Evolutionary conservation across 805 yeast genomes (phyloP).

Genomic region (Tetrapisispora nanseiensis): DNA sequence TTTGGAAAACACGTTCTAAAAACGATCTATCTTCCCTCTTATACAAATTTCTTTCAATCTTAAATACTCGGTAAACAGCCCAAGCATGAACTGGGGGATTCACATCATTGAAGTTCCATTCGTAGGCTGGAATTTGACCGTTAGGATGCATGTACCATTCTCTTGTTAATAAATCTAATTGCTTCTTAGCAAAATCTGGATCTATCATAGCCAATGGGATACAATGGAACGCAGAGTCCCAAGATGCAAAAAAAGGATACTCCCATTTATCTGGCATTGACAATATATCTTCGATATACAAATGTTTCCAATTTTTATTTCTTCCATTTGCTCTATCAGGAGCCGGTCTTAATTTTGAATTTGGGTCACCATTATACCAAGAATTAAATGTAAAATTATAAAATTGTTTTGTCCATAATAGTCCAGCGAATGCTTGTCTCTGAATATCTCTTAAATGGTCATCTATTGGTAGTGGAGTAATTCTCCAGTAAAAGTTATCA

Average conservation of each 20-base stretch:
- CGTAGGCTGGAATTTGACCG: constrained; percentile 96
- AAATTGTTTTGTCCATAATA: constrained; percentile 88
- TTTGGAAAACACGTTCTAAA: constrained; percentile 87
- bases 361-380: constrained; percentile 83
- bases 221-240: constrained; percentile 96
- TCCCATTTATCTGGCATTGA: constrained; percentile 95
- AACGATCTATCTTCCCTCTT: constrained; percentile 75
- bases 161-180: constrained; percentile 72
- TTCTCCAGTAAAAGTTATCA: constrained; percentile 83
- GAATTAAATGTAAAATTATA: constrained; percentile 77
- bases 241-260: constrained; percentile 90
- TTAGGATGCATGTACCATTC: constrained; percentile 98
- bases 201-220: constrained; percentile 89
- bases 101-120: constrained; percentile 93
- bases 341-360: constrained; percentile 65
- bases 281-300: constrained; percentile 77
- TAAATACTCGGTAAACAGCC: constrained; percentile 82
- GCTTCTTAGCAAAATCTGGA: constrained; percentile 84
- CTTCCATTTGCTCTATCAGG: constrained; percentile 77
- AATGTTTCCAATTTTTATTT: constrained; percentile 80
- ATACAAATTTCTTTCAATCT: constrained; percentile 76
- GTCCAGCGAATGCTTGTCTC: constrained; percentile 89
- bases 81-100: constrained; percentile 97
- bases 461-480: constrained; percentile 74
- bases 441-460: constrained; percentile 75